phyloP scores from a whole-genome alignment of 1,284 basidiomycete genomes.

The Sphaerobolus stellatus region DNA sequence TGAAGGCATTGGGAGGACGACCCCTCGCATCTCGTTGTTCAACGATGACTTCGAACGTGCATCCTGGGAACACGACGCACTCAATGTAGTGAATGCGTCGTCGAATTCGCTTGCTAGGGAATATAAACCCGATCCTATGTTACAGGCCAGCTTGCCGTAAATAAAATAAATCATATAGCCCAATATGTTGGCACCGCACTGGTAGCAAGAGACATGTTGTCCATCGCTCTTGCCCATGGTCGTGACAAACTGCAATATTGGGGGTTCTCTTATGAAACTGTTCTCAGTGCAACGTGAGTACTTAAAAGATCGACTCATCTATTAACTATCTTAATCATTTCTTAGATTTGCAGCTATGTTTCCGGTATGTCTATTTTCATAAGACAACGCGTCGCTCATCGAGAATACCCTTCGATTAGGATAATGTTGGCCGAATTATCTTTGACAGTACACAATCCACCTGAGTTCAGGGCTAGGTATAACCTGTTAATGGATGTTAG shows the following conservation, averaged over 20 bases:
- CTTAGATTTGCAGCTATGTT: conserved; percentile 46
- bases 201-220: conserved; percentile 45
- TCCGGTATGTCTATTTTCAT: conserved; percentile 34
- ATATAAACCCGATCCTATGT: conserved; percentile 32
- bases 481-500: no score
- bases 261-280: conserved; percentile 37
- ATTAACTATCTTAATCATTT: background rate
- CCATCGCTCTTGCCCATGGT: conserved; percentile 44
- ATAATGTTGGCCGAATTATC: conserved; percentile 34
- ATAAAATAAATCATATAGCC: conserved; percentile 15
- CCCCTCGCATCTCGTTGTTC: conserved; percentile 21
- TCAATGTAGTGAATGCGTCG: conserved; percentile 35
- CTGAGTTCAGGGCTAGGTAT: no score
- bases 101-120: conserved; percentile 29
- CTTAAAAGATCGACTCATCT: background rate
- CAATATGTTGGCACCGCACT: conserved; percentile 25
- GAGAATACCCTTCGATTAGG: conserved; percentile 10
- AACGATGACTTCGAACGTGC: conserved; percentile 19
- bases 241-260: conserved; percentile 49
- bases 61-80: conserved; percentile 24
- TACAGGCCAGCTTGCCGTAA: conserved; percentile 28
- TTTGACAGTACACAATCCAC: no score
- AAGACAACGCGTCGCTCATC: background rate
- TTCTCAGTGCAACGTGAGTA: conserved; percentile 39
- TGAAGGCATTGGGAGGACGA: conserved; percentile 19